Evolutionary conservation across 495 filamentous ascomycete genomes (phyloP).

Genomic region (Talaromyces liani): DNA sequence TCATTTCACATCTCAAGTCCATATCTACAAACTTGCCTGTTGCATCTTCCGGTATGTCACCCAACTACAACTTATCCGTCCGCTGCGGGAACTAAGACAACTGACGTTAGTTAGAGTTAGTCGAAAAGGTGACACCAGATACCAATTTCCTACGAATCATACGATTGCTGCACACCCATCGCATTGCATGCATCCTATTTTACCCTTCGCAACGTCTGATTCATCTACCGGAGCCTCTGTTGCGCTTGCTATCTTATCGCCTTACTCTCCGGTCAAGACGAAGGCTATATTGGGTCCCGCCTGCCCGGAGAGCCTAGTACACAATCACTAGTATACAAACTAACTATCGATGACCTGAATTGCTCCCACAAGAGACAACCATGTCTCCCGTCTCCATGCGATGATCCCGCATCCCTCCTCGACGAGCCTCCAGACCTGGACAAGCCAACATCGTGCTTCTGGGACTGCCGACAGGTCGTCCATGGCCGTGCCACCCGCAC

Average conservation of each 20-base stretch:
- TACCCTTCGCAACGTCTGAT: not conserved
- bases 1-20: not conserved
- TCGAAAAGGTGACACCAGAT: not conserved
- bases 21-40: not conserved
- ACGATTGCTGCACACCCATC: not conserved
- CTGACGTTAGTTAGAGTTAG: not conserved
- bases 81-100: conserved; percentile 3
- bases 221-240: not conserved
- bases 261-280: not conserved
- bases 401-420: conserved; percentile 41
- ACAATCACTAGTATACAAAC: not conserved
- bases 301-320: not conserved
- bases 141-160: not conserved
- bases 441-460: conserved; percentile 28
- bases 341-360: not conserved
- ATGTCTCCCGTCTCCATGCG: conserved; percentile 40
- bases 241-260: not conserved
- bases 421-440: conserved; percentile 37
- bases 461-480: conserved; percentile 24
- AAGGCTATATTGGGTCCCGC: not conserved
- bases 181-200: not conserved
- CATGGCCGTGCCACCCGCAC: conserved; percentile 18
- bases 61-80: not conserved
- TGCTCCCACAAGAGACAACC: conserved; percentile 19
- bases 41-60: not conserved